Conservation (phyloP, 129 eudicot genomes). For the Arctium minus region DNA sequence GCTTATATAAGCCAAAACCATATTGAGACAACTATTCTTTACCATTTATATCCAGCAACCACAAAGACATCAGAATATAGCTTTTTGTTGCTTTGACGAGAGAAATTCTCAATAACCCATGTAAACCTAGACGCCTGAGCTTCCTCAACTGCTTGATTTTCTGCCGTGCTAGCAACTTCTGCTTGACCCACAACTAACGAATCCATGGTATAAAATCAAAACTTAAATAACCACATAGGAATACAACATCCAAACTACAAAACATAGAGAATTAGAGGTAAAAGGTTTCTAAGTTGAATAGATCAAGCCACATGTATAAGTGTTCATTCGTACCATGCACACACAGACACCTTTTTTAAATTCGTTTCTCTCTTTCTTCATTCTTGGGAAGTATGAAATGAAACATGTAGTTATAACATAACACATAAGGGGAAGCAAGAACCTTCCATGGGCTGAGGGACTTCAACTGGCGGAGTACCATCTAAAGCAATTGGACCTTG, state of each 20-base stretch:
- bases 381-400: neutral
- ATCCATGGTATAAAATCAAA: neutral
- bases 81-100: slow-evolving; percentile 66
- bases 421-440: neutral
- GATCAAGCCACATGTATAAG: neutral
- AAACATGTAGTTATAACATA: neutral
- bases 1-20: neutral
- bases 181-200: slow-evolving; percentile 44
- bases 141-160: slow-evolving; percentile 77
- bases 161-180: slow-evolving; percentile 53
- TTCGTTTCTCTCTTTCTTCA: neutral
- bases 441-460: slow-evolving; percentile 87
- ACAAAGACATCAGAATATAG: slow-evolving; percentile 75
- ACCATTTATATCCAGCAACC: slow-evolving; percentile 92
- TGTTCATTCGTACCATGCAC: neutral
- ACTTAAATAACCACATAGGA: slow-evolving; percentile 11
- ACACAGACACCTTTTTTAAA: neutral
- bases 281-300: neutral
- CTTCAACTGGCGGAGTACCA: slow-evolving; percentile 50
- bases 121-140: slow-evolving; percentile 81
- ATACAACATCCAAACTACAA: neutral
- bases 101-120: slow-evolving; percentile 79
- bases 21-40: slow-evolving; percentile 13
- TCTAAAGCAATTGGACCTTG: slow-evolving; percentile 44
- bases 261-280: neutral